Percentiles rank a stretch among this genome's conserved stretches.
phyloP scores from a whole-genome alignment of 2,329 filamentous ascomycete species.

The Verruconis gallopava region DNA sequence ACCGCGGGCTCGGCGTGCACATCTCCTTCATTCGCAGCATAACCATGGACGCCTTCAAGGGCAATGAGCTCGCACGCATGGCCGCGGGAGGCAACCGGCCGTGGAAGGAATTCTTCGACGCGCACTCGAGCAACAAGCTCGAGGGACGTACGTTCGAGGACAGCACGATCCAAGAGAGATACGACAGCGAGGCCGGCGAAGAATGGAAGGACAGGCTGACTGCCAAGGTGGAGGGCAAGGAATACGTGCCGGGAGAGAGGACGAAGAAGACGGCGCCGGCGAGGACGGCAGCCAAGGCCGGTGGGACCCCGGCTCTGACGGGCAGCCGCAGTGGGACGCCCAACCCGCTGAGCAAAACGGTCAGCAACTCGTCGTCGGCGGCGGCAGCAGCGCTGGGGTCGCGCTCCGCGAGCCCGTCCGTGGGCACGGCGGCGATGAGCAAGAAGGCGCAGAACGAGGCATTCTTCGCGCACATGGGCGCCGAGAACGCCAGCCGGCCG shows the following conservation, averaged over 20 bases:
- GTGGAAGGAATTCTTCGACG: constrained; percentile 78
- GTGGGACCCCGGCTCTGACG: constrained; percentile 23
- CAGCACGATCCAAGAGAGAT: constrained; percentile 79
- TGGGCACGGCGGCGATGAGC: constrained; percentile 25
- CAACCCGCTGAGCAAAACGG: constrained; percentile 22
- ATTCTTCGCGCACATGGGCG: constrained; percentile 78
- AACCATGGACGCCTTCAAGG: constrained; percentile 98
- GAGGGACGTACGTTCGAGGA: constrained; percentile 56
- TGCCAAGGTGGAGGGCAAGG: constrained; percentile 74
- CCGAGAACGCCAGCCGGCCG: constrained; percentile 64
- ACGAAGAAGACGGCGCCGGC: constrained; percentile 29
- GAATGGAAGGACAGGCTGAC: constrained; percentile 88
- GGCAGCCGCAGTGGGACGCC: constrained; percentile 26
- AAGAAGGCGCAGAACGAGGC: constrained; percentile 61
- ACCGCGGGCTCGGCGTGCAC: constrained; percentile 89
- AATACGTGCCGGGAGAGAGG: constrained; percentile 57
- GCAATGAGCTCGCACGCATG: constrained; percentile 86
- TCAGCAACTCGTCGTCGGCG: not conserved
- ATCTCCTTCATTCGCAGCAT: constrained; percentile 97
- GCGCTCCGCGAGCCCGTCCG: constrained; percentile 16
- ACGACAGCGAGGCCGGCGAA: constrained; percentile 79
- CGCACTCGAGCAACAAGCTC: constrained; percentile 32
- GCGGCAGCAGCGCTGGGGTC: constrained; percentile 20
- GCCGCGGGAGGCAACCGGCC: constrained; percentile 77
- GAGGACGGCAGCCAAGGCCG: constrained; percentile 18